These are phyloP conservation scores for Monosporascus ibericus DNA, from an alignment of 2,329 filamentous ascomycete species.

Conservation along the genomic window DNA sequence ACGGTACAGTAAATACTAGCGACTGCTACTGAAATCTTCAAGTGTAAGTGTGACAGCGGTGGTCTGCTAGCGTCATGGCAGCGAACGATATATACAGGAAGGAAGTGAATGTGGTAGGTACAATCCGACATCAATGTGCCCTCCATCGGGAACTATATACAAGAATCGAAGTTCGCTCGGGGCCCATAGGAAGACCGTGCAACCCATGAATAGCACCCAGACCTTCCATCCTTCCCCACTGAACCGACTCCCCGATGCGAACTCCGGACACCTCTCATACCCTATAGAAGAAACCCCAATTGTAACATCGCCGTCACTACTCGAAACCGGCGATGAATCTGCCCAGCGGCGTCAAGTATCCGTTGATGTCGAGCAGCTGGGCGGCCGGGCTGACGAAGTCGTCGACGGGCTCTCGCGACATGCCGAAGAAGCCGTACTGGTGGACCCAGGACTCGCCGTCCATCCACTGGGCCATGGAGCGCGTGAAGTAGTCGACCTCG, in stretches of 20 bases:
- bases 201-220: not conserved
- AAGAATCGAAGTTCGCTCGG: not conserved
- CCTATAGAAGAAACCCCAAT: not conserved
- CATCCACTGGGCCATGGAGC: slow-evolving; percentile 34
- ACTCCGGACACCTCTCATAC: not conserved
- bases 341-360: slow-evolving; percentile 29
- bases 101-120: not conserved
- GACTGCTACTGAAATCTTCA: too few relatives aligned
- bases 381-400: slow-evolving; percentile 39
- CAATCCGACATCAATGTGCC: not conserved
- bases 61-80: too few relatives aligned
- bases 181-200: not conserved
- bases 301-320: not conserved
- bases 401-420: slow-evolving; percentile 35
- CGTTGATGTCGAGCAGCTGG: slow-evolving; percentile 37
- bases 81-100: not conserved
- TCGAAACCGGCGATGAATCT: slow-evolving; percentile 1
- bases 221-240: not conserved
- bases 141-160: not conserved
- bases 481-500: slow-evolving; percentile 32
- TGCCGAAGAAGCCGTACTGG: slow-evolving; percentile 39
- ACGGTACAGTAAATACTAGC: too few relatives aligned
- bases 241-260: not conserved
- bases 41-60: too few relatives aligned
- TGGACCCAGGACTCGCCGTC: slow-evolving; percentile 33